Evolutionary conservation across 306 rosid genomes (phyloP), one percentile per base, ranked within the genome.

Genomic region (Lotus japonicus): DNA sequence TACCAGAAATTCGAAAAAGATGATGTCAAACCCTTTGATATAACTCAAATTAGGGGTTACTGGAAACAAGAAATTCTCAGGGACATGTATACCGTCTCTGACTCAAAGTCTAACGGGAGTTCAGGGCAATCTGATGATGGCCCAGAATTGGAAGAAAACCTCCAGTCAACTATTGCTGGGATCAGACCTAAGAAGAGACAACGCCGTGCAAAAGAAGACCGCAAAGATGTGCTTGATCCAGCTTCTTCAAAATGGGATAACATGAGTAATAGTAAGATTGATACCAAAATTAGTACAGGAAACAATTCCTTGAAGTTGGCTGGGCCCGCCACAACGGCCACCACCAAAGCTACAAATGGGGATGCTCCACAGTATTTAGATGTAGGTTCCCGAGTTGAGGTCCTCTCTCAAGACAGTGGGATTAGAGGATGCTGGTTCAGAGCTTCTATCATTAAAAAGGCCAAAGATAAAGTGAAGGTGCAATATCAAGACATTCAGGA

Each of bases 351-450:
- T 12, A 46, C 70, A 52, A 70, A 57, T 57, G 80, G 71, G n/a
- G 56, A 13, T 42, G 44, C 64, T 31, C 36, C 36, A 11, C 67
- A 42, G 38, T 76, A 66, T 56, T 69, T 84, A 17, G 51, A 68
- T 5, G 78, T 83, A 18, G 97, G 94, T 36, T 90, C 86, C 33
- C 73, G 64, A 26, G 83, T 92, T 68, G 98, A 92, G 80, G 91
- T 92, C 50, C 90, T 92, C 48, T 88, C 97, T 14, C 96, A 83
- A 54, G 97, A 92, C 74, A 88, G 97, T 77, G 97, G 98, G 46
- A 83, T 92, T 11, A 84, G 87, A 79, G 97, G 98, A 16, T 90
- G 98, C 42, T 92, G 98, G 98, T 89, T 84, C 74, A 73, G 86
- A 77, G 98, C 97, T 53, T 75, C 81, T 33, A 49, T 92, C 13